Evolutionary conservation across 768 basidiomycete genomes (phyloP).

Genomic region (Roridomyces roridus): DNA sequence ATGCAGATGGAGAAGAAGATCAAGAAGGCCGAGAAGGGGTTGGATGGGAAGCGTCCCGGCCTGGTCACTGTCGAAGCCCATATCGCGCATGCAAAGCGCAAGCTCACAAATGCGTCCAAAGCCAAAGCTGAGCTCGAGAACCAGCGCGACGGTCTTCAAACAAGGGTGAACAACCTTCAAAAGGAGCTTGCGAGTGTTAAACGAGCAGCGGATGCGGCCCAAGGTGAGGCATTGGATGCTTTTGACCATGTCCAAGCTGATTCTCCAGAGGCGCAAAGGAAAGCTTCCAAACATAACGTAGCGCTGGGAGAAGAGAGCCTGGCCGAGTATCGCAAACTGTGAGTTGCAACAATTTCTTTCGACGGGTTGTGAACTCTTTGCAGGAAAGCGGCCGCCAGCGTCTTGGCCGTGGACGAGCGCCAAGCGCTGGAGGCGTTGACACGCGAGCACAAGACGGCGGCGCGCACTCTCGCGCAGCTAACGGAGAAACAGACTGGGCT

Average conservation of each 20-base stretch:
- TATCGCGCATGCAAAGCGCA: constrained; percentile 84
- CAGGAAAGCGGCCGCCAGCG: constrained; percentile 82
- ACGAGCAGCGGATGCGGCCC: constrained; percentile 76
- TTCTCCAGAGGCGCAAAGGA: constrained; percentile 71
- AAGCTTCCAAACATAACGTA: constrained; percentile 73
- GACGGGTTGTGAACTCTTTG: background rate
- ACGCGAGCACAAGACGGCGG: constrained; percentile 81
- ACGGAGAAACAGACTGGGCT: constrained; percentile 74
- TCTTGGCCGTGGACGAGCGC: constrained; percentile 85
- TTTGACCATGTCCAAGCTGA: background rate
- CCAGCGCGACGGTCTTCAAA: constrained; percentile 50
- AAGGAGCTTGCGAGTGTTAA: constrained; percentile 72
- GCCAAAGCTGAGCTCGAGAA: constrained; percentile 68
- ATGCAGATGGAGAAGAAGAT: constrained; percentile 87
- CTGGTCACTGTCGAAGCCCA: constrained; percentile 86
- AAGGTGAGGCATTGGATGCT: constrained; percentile 59
- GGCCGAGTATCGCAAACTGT: constrained; percentile 88
- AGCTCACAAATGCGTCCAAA: constrained; percentile 71
- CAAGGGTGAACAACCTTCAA: constrained; percentile 60
- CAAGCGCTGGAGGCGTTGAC: constrained; percentile 81
- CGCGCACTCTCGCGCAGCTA: constrained; percentile 67
- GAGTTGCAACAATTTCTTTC: constrained; percentile 31
- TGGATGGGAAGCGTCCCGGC: constrained; percentile 90
- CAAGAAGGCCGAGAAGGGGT: constrained; percentile 88
- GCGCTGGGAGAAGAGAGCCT: constrained; percentile 85